Base-by-base conservation (phyloP, 441 rosid species). In the Erysimum pusillum region DNA sequence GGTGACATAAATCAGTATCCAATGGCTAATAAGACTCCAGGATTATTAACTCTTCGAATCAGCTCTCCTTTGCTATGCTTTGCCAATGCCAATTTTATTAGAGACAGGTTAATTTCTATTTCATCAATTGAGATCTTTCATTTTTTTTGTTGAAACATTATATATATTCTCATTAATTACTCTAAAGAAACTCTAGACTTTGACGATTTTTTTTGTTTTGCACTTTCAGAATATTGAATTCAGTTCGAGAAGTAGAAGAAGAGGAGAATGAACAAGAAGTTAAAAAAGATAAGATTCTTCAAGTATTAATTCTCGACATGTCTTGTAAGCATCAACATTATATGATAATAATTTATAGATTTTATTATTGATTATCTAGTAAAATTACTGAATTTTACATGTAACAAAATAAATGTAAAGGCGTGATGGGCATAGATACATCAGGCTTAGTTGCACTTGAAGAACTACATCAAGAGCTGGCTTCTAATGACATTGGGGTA, bases 51-150 rank as follows among this genome's bases (percentile, higher is more conserved):
- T 18, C 80, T 89, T 85, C 85, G 97, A 17, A 78, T 92, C 42
- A 90, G 85, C 38, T 90, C 94, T 53, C 88, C 90, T 5, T 76
- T 88, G 76, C 87, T 92, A 49, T 92, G 93, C 57, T 93, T 93
- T 79, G 98, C 98, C 46, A 91, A 93, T 78, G 94, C 97, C 52
- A 93, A 74, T 74, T 93, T 86, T 48, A 85, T 88, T 28, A 82
- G 81, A 72, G 87, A 91, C 80, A 87, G 90, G 98, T 87, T 73
- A 10, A 6, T n/a, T 14, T 44, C 14, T 45, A 36, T 20, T 58
- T 35, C 34, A 49, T 59, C 31, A 49, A 75, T 10, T 25, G 28
- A 25, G 28, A 22, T 46, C 1, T 57, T 13, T 22, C 5, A 7
- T 18, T 2, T 9, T 14, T 31, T 4, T 42, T 2, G 57, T 15